Base-by-base conservation (phyloP, 768 basidiomycete species). In the Leccinellum rugosiceps region DNA sequence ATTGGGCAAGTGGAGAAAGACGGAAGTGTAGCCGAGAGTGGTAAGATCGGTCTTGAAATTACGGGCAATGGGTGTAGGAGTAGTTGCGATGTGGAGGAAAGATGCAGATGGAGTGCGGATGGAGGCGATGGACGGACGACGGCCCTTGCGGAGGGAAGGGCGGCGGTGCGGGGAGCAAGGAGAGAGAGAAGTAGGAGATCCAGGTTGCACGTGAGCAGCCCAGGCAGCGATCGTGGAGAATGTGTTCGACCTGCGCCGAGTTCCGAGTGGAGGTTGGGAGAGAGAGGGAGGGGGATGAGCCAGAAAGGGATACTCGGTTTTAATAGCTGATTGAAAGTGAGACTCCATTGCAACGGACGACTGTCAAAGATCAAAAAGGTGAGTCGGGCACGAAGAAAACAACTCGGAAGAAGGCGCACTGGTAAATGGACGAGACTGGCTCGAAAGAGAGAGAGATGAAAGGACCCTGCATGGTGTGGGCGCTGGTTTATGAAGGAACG, bases 151-250 rank as follows among this genome's bases (percentile, higher is more conserved):
- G 17, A 71, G 62, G 15, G 78, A 75, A 30, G 68, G 60, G 25
- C 74, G 72, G 53, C 73, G 75, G 55, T 63, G 63, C 3, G 80
- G 75, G 6, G 78, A 78, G 30, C 65, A 63, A 2, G 80, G 77
- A 34, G 77, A 72, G n/a, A 64, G 50, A 11, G 77, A 74, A 0
- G 71, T 76, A 3, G 88, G 87, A 15, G 87, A 84, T 6, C 87
- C 88, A 5, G 88, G 88, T 56, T 86, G 83, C 54, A 90, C 85
- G 60, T 74, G 77, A 19, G 82, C 73, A 5, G 82, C 85, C 88
- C 88, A 91, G 38, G 81, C 61, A 15, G 79, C 65, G 47, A 90
- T 87, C 38, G 76, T 65, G 2, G 79, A 73, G 61, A 76, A 77
- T 2, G 82, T 78, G 52, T 73, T 77, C 21, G 82, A 78, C 60